A percentile compares a stretch with the other conserved stretches of the same genome.
These are phyloP conservation scores for Dipteronia dyeriana DNA, from an alignment of 345 rosid genomes.

Conservation along the genomic window DNA sequence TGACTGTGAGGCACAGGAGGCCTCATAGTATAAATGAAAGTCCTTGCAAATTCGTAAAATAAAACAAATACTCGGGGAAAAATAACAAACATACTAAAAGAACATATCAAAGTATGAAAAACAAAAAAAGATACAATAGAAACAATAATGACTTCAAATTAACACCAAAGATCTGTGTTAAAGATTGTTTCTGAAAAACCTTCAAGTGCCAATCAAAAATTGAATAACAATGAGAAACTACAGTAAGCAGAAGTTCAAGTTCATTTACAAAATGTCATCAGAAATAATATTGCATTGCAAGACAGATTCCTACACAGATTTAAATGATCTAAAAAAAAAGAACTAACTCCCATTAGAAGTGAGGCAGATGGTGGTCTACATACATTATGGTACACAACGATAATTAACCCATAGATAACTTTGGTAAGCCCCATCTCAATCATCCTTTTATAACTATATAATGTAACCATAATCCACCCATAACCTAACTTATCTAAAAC, in stretches of 20 bases:
- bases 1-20: slow-evolving; percentile 17
- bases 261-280: neutral
- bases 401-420: too few species aligned
- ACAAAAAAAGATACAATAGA: neutral
- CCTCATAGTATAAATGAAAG: slow-evolving; percentile 13
- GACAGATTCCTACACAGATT: neutral
- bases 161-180: neutral
- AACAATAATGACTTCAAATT: neutral
- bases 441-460: too few species aligned
- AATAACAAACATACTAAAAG: neutral
- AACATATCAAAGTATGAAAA: neutral
- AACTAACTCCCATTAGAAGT: neutral
- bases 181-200: neutral
- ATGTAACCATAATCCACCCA: too few species aligned
- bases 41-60: slow-evolving; percentile 21
- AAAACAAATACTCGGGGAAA: slow-evolving; percentile 1
- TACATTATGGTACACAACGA: neutral
- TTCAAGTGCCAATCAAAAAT: neutral
- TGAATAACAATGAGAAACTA: neutral
- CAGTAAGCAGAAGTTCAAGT: neutral
- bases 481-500: too few species aligned
- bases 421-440: too few species aligned
- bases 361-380: neutral
- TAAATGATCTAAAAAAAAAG: neutral
- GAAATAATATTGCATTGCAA: neutral